Base-by-base conservation (phyloP, 257 asterid species). In the Nicotiana tabacum region DNA sequence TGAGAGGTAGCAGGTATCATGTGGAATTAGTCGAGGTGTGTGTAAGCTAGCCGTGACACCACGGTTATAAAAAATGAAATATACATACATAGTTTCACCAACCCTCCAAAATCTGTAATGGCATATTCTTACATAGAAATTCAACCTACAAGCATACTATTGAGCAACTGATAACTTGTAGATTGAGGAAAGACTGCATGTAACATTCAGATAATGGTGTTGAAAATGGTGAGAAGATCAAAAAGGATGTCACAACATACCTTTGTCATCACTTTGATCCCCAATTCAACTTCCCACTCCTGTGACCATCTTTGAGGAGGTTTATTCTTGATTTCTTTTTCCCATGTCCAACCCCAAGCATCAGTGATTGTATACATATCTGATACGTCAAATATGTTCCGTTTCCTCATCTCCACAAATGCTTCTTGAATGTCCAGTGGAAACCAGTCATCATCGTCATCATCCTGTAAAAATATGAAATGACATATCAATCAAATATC, bases 261-360 rank as follows among this genome's bases (percentile, higher is more conserved):
- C 90, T 90, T 91, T 43, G 88, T 90, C 98, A 94, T 92, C 87
- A 94, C 43, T 91, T 88, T 91, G 85, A 93, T 66, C 66, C 95
- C 98, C 93, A 96, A 85, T 82, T 96, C 98, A 84, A 94, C 98
- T 89, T 96, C 99, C 99, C 99, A 93, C 85, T 96, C 99, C 87
- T 94, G 98, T 21, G 99, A 96, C 98, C 98, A 94, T 88, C 94
- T 93, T 77, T 82, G 87, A 77, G 99, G 99, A 84, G 95, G 89
- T 88, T 89, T 96, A 89, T 93, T 94, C 92, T 90, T 96, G 64
- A 87, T 83, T 3, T 96, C 98, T 85, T 84, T 94, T 65, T 96
- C 99, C 99, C 99, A 96, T 37, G 97, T 92, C 99, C 99, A 96
- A 69, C 97, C 96, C 99, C 99, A 96, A 85, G 92, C 99, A 92